Percentiles rank a stretch among this genome's conserved stretches.
These are phyloP conservation scores for cucumber (Cucumis sativus) DNA, from an alignment of 306 rosid species.

Conservation along the genomic window Cucumber_9930_V3 NC_026661.2:5071001-5071500, in stretches of 20 bases:
- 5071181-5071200: constrained; percentile 39
- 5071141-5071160: background rate
- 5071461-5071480: constrained; percentile 71
- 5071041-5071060: no score
- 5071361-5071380: background rate
- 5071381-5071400: constrained; percentile 11
- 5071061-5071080: no score
- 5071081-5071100: background rate
- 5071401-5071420: constrained; percentile 83
- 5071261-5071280: constrained; percentile 45
- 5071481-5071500: constrained; percentile 42
- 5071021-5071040: no score
- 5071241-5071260: constrained; percentile 72
- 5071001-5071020: no score
- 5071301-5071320: background rate
- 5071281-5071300: background rate
- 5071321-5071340: background rate
- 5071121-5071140: background rate
- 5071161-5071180: background rate
- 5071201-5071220: constrained; percentile 70
- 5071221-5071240: constrained; percentile 66
- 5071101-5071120: background rate
- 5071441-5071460: constrained; percentile 82
- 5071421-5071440: constrained; percentile 96
- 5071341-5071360: constrained; percentile 5